Evolutionary conservation across 176 grass and related monocot genomes (phyloP).

Genomic region (Metroxylon sagu): DNA sequence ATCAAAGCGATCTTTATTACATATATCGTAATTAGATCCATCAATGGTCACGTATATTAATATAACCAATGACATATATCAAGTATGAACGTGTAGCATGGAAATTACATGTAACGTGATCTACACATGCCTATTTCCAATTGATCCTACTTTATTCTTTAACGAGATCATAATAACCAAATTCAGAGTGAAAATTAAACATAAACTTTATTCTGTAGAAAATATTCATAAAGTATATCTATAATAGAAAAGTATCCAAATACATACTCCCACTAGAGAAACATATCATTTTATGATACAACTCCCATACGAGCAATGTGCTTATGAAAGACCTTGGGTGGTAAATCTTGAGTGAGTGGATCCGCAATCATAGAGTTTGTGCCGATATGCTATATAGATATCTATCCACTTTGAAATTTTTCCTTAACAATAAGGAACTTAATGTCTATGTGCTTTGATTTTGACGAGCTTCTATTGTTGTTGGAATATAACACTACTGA

Average conservation of each 20-base stretch:
- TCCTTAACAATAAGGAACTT: not conserved
- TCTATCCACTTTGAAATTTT: not conserved
- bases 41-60: too few species aligned
- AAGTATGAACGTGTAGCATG: too few species aligned
- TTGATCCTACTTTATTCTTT: too few species aligned
- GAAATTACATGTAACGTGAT: too few species aligned
- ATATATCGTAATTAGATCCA: too few species aligned
- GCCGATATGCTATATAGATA: not conserved
- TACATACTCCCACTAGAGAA: not conserved
- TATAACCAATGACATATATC: too few species aligned
- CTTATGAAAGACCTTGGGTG: not conserved
- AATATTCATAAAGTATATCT: not conserved
- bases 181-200: too few species aligned
- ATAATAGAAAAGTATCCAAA: not conserved
- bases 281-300: not conserved
- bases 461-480: too few species aligned
- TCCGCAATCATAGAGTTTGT: not conserved
- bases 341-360: not conserved
- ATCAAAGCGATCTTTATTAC: too few species aligned
- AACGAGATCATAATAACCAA: too few species aligned
- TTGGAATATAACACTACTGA: not conserved
- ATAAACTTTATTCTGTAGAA: too few species aligned
- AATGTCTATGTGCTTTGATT: not conserved
- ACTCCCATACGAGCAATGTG: not conserved
- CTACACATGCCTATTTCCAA: too few species aligned